Base-by-base conservation (phyloP, 2,329 filamentous ascomycete species). In the Alternaria hordeiaustralica region DNA sequence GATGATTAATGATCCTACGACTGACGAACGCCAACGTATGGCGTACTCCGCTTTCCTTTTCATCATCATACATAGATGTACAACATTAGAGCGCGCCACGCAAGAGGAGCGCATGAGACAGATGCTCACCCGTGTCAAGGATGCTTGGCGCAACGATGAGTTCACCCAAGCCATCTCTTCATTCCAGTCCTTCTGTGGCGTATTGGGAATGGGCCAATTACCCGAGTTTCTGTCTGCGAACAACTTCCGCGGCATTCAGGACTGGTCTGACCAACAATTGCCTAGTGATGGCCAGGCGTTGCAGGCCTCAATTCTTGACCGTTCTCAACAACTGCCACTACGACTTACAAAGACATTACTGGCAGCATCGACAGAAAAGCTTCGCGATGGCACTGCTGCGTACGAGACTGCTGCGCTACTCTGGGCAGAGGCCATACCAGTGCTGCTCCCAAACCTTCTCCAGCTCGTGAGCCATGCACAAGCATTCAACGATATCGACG, bases 21-120 rank as follows among this genome's bases (percentile, higher is more conserved):
- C 92, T 28, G 95, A 97, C 73, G 91, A 95, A 72, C 93, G 94
- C 75, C 88, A 94, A 30, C 89, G 92, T 61, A 90, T 96, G 74
- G 93, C 94, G 2, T 94, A 96, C 73, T 92, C 90, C 71, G 95
- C 94, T 10, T 95, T 98, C 67, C 85, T 98, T 1, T 96, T 99
- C 78, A 96, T 97, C 63, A 96, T 99, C 66, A 90, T 96, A 72
- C 95, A 98, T 79, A 93, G 96, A 63, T 90, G 93, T 36, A 90
- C 86, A 21, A 89, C 89, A 46, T 86, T 98, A 33, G 90, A 96
- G 68, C 85, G 87, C 18, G 84, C 85, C n/a, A 81, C 88, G 36
- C 92, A 94, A 63, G 85, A 94, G 57, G 84, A 88, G 60, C 90
- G 93, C 62, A 83, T 99, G 28, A 84, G 88, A 59, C 86, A 87